Percentiles rank a stretch among this genome's conserved stretches.
Conservation (phyloP, 2,329 filamentous ascomycete genomes). For the Beauveria brongniartii region DNA sequence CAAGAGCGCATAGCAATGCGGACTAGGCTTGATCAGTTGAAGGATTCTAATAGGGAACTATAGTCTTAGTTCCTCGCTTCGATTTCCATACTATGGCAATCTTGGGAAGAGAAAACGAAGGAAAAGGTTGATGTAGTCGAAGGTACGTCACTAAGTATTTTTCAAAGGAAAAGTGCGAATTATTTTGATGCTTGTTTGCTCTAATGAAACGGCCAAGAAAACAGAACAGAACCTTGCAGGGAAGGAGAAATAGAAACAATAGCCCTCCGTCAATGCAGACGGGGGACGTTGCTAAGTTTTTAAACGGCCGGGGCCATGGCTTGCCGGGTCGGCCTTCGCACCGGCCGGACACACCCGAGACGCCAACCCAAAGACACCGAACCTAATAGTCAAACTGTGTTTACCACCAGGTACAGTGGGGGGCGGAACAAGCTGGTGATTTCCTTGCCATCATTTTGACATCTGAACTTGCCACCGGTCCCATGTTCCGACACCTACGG, state of each 20-base stretch:
- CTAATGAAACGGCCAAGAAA: neutral
- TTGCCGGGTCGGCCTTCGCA: neutral
- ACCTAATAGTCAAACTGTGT: neutral
- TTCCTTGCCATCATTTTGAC: neutral
- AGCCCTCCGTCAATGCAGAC: neutral
- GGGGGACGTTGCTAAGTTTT: neutral
- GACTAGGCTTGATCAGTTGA: too few species aligned
- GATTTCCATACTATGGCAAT: too few species aligned
- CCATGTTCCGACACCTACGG: too few species aligned
- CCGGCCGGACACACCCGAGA: neutral
- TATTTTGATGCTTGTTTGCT: neutral
- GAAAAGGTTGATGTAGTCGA: neutral
- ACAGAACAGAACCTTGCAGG: neutral
- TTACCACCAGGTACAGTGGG: too few species aligned
- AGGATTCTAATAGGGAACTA: too few species aligned
- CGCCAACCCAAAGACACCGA: neutral
- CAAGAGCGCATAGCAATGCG: too few species aligned
- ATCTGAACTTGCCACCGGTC: too few species aligned
- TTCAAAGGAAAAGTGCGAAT: neutral
- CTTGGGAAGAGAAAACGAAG: too few species aligned
- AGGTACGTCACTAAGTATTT: neutral
- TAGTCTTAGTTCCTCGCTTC: too few species aligned
- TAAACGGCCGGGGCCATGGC: neutral
- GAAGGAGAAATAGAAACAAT: neutral
- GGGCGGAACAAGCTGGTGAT: too few species aligned